phyloP scores from a whole-genome alignment of 164 flowering plant species.

The Sedum album region DNA sequence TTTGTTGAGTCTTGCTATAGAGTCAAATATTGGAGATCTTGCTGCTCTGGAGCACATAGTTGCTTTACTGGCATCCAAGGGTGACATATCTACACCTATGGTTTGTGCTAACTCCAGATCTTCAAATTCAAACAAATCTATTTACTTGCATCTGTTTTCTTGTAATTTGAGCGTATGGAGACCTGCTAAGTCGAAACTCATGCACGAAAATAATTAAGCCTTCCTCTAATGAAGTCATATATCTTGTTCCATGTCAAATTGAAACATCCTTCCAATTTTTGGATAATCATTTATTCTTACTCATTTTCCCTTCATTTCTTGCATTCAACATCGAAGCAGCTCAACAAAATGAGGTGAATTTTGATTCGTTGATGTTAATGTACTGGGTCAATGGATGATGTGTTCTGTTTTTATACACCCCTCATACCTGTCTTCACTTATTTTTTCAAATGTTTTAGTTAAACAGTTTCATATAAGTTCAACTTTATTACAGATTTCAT shows the following conservation, averaged over 20 bases:
- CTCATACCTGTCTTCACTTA: neutral
- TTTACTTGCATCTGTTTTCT: neutral
- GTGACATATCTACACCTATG: constrained; percentile 62
- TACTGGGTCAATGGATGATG: neutral
- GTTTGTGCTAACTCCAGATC: constrained; percentile 29
- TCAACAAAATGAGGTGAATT: neutral
- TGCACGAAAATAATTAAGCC: neutral
- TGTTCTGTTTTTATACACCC: neutral
- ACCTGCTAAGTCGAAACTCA: neutral
- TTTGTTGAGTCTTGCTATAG: constrained; percentile 66
- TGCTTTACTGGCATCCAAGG: constrained; percentile 70
- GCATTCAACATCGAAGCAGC: neutral
- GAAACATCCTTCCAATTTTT: neutral
- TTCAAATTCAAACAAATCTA: neutral
- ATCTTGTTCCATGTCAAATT: neutral
- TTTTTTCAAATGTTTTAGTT: neutral
- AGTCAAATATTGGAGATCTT: constrained; percentile 90
- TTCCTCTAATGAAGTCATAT: neutral
- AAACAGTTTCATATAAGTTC: neutral
- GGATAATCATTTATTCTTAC: neutral
- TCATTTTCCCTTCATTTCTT: neutral
- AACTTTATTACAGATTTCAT: constrained; percentile 58
- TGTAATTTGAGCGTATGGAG: neutral
- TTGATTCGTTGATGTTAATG: no score
- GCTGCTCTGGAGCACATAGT: constrained; percentile 77